A percentile compares a stretch with the other conserved stretches of the same genome.
Conservation (phyloP, 495 filamentous ascomycete species). For the Rhizodiscina lignyota region DNA sequence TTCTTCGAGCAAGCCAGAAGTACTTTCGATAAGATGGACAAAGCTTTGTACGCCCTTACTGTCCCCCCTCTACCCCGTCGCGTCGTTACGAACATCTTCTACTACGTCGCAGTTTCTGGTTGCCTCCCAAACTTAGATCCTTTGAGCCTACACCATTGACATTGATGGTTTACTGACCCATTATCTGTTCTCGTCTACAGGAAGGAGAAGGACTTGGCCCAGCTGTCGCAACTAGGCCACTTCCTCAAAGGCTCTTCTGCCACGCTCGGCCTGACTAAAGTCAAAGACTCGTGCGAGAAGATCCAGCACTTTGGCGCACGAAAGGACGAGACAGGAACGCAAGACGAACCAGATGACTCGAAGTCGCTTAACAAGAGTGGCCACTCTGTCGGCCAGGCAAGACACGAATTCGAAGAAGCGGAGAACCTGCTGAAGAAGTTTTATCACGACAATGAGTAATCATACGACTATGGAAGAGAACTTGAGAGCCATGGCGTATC, state of each 20-base stretch:
- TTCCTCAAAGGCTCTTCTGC: slow-evolving; percentile 98
- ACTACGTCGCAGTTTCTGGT: no score
- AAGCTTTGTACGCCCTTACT: slow-evolving; percentile 41
- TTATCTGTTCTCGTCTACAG: slow-evolving; percentile 25
- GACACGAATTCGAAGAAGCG: slow-evolving; percentile 61
- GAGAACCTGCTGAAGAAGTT: slow-evolving; percentile 55
- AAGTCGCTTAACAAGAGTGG: slow-evolving; percentile 50
- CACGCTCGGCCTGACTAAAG: slow-evolving; percentile 79
- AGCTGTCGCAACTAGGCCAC: slow-evolving; percentile 74
- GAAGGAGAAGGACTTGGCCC: slow-evolving; percentile 40
- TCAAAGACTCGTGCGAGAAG: slow-evolving; percentile 87
- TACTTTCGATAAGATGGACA: slow-evolving; percentile 78
- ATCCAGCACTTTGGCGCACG: slow-evolving; percentile 81
- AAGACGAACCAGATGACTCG: slow-evolving; percentile 41
- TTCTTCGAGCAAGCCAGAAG: slow-evolving; percentile 85
- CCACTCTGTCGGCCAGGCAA: slow-evolving; percentile 51
- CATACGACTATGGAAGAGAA: no score
- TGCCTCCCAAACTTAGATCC: no score
- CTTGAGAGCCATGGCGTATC: no score
- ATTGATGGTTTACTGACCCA: slow-evolving; percentile 5
- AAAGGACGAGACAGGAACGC: slow-evolving; percentile 59
- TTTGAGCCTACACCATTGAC: slow-evolving; percentile 2
- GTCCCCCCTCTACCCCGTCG: slow-evolving; percentile 1
- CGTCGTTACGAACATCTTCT: no score
- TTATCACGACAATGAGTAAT: slow-evolving; percentile 45